Conservation (phyloP, 495 filamentous ascomycete species). For the Penicillium manginii region DNA sequence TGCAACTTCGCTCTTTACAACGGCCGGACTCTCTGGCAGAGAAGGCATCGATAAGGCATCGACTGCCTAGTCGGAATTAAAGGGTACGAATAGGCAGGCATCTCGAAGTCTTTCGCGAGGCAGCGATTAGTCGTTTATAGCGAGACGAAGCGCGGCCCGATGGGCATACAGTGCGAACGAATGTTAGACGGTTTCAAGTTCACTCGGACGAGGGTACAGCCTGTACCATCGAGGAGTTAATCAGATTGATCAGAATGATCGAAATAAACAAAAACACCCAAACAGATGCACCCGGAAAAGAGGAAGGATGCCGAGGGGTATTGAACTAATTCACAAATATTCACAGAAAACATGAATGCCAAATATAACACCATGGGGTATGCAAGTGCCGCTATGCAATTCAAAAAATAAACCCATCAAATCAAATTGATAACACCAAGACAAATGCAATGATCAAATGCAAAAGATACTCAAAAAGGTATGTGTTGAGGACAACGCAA, state of each 20-base stretch:
- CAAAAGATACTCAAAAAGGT: background rate
- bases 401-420: constrained; percentile 15
- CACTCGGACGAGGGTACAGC: constrained; percentile 29
- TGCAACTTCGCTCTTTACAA: background rate
- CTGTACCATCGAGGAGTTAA: constrained; percentile 30
- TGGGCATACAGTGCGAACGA: constrained; percentile 14
- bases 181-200: constrained; percentile 24
- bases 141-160: background rate
- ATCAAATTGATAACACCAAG: constrained; percentile 10
- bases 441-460: constrained; percentile 9
- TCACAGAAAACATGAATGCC: constrained; percentile 13
- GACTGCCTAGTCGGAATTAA: background rate
- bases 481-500: background rate
- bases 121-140: background rate
- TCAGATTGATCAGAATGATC: constrained; percentile 24
- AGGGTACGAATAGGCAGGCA: background rate
- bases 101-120: background rate
- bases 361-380: background rate
- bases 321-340: constrained; percentile 27
- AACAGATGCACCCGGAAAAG: constrained; percentile 11
- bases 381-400: constrained; percentile 17
- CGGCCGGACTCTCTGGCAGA: no score
- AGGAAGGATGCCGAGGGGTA: constrained; percentile 24
- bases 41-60: no score
- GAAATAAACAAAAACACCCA: constrained; percentile 16